Evolutionary conservation across 2,329 filamentous ascomycete genomes (phyloP), one percentile per base, ranked within the genome.

Genomic region (Venturia effusa): DNA sequence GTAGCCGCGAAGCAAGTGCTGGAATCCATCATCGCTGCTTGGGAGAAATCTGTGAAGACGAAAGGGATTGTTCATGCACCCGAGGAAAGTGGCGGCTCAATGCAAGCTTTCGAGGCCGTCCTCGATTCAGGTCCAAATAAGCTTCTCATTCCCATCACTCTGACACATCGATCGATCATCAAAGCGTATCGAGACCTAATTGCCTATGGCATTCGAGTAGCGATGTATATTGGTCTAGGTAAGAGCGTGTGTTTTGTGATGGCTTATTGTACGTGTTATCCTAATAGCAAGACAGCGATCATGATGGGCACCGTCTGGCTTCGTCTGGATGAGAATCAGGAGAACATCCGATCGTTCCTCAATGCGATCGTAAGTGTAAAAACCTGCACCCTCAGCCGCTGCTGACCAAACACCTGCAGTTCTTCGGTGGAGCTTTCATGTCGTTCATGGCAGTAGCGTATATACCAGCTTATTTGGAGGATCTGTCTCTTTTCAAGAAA

Each of bases 251-350:
- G 15, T 39, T 8, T 15, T 39, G 37, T 39, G 3, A 8, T 39
- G 37, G 37, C 37, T 39, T 11, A 15, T 39, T 39, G 37, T 39
- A 11, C 8, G 10, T 39, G 2, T 15, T 39, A 11, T 2, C 15
- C 37, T 39, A 39, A 39, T 11, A 8, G 10, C 10, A 39, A 4
- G 10, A 75, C 95, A 19, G 90, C 90, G 1, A 84, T 94, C 68
- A 87, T 94, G 83, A 92, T 93, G 87, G 90, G 91, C 5, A 95
- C 91, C 0, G 88, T 95, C 15, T 96, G 89, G 87, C 77, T 95
- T 17, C 84, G 90, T 6, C 79, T 96, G 2, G 76, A 81, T 4
- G 80, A 87, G 0, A 77, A 80, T 0, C 90, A 95, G 71, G 78
- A 81, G 64, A 88, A 88, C 65, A 93, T 96, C 68, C 87, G 90